Evolutionary conservation across 148 eudicot genomes (phyloP).

Genomic region (Selenicereus undatus): DNA sequence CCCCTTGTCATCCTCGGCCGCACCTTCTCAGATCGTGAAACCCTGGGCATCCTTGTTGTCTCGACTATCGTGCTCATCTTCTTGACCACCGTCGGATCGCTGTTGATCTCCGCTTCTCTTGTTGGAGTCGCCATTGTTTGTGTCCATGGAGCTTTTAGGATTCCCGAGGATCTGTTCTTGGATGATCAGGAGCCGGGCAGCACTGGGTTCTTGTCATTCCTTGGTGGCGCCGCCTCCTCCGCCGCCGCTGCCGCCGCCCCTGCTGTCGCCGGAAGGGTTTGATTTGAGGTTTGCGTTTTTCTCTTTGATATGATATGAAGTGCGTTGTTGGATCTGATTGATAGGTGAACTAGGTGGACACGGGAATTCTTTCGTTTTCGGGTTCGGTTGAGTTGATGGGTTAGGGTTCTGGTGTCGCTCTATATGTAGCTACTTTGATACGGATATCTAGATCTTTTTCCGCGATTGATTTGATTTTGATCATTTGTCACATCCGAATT

Average conservation of each 20-base stretch:
- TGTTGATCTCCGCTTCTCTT: constrained; percentile 53
- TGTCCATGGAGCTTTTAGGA: constrained; percentile 71
- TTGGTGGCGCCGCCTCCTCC: constrained; percentile 64
- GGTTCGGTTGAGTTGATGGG: not conserved
- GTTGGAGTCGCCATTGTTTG: constrained; percentile 51
- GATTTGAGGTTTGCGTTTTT: not conserved
- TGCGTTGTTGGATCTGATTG: not conserved
- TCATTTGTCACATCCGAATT: not conserved
- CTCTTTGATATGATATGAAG: not conserved
- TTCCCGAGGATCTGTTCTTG: constrained; percentile 69
- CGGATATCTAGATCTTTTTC: not conserved
- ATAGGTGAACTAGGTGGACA: too few species aligned
- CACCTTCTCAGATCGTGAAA: constrained; percentile 59
- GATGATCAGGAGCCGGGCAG: constrained; percentile 61
- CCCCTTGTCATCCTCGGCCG: constrained; percentile 53
- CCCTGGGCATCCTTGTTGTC: constrained; percentile 43
- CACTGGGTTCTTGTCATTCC: constrained; percentile 56
- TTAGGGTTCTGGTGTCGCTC: constrained; percentile 1
- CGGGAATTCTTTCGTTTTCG: too few species aligned
- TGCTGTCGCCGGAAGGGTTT: constrained; percentile 43
- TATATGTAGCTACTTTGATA: constrained; percentile 1
- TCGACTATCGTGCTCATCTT: constrained; percentile 51
- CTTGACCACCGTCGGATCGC: constrained; percentile 64
- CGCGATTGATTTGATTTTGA: not conserved
- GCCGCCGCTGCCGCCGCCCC: constrained; percentile 57